Evolutionary conservation across 768 basidiomycete genomes (phyloP), one percentile per base, ranked within the genome.

Genomic region (Rhizopogon vesiculosus): DNA sequence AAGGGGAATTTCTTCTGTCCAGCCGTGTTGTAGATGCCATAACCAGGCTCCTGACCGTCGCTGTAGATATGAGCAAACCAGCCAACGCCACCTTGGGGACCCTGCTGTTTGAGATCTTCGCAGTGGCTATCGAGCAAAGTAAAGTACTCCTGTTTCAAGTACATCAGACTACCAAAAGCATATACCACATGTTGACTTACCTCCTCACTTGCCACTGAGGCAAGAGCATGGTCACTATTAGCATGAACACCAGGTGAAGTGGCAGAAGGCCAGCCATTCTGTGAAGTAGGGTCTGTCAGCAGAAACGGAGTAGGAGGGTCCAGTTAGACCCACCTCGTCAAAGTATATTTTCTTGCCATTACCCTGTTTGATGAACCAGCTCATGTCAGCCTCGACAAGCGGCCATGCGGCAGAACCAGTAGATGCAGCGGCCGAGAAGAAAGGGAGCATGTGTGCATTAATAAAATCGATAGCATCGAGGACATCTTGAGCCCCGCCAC

Each of bases 21-120:
- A 31, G 72, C 67, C 0, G 42, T 58, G 33, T 77, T 69, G 62
- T 85, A 86, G 51, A 90, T 79, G 6, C 88, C 89, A 62, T 91
- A 91, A 10, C 88, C 88, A 16, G 84, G 82, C 51, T 77, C 78
- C 67, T 82, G 78, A 57, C 68, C 56, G 62, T 89, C 89, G 1
- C 83, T 82, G 63, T 89, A 90, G 53, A 90, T 84, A 64, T 91
- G 89, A 28, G 86, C 86, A 61, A 91, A 91, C 89, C 89, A 91
- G 10, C 89, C 87, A 38, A 90, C 72, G 22, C 87, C 87, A 19
- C 87, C 87, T 3, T 78, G 79, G 29, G 69, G 58, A 25, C 80
- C 79, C 0, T 59, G 62, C 6, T 22, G 19, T 69, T 91, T 91
- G 62, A 91, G 74, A 61, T 82, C 76, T 9, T 72, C 62, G 62